A percentile compares a stretch with the other conserved stretches of the same genome.
Evolutionary conservation across 352 stramenopile genomes (phyloP).

Genomic region (Globisporangium solare): DNA sequence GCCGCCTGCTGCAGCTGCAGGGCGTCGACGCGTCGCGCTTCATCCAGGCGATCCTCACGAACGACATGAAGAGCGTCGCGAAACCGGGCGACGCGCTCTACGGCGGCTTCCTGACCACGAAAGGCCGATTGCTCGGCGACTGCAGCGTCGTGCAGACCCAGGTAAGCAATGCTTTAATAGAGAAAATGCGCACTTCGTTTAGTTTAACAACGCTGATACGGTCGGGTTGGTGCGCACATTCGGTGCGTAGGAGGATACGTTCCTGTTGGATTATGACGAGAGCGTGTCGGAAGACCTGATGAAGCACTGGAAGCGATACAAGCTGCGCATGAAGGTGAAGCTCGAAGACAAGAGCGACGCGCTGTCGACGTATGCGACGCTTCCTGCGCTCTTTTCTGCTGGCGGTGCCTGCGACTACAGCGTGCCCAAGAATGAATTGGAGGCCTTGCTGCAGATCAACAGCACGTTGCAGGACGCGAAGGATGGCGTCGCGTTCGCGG

Average conservation of each 20-base stretch:
- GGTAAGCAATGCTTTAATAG: slow-evolving; percentile 14
- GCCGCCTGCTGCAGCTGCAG: slow-evolving; percentile 62
- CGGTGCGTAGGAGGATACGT: slow-evolving; percentile 39
- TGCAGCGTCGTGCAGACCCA: slow-evolving; percentile 67
- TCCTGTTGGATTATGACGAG: slow-evolving; percentile 71
- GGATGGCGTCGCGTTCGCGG: slow-evolving; percentile 41
- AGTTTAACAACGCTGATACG: too few species aligned
- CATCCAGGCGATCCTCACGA: slow-evolving; percentile 80
- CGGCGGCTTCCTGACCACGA: slow-evolving; percentile 74
- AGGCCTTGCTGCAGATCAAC: slow-evolving; percentile 37
- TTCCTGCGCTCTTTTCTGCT: slow-evolving; percentile 38
- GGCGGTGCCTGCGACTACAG: slow-evolving; percentile 15
- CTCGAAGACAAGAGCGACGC: slow-evolving; percentile 65
- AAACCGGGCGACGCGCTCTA: slow-evolving; percentile 62
- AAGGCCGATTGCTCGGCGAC: slow-evolving; percentile 73
- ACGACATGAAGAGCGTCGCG: slow-evolving; percentile 68
- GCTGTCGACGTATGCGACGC: slow-evolving; percentile 37
- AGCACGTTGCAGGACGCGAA: slow-evolving; percentile 13
- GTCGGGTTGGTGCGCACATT: too few species aligned
- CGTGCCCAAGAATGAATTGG: slow-evolving; percentile 12
- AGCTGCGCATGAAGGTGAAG: slow-evolving; percentile 78
- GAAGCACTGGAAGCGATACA: slow-evolving; percentile 89
- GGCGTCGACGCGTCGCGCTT: slow-evolving; percentile 67
- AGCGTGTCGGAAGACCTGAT: slow-evolving; percentile 44
- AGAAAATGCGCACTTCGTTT: too few species aligned